These are phyloP conservation scores for Fraxinus greggii DNA, from an alignment of 305 asterid species.

Conservation along the genomic window DNA sequence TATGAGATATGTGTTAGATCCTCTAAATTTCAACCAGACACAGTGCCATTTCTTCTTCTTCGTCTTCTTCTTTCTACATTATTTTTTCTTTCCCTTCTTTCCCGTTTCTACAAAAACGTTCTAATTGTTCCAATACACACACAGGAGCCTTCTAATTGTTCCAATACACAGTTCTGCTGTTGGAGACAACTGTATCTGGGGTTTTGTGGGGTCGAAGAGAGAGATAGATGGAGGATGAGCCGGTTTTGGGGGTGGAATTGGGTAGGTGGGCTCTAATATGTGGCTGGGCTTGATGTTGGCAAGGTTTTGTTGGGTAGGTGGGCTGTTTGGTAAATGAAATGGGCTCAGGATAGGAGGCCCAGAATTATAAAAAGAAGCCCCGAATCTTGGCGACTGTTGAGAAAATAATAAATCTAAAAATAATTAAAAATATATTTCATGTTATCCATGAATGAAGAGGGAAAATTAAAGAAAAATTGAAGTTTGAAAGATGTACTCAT, in stretches of 20 bases:
- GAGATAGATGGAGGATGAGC: neutral
- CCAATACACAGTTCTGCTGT: neutral
- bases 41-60: too few relatives aligned
- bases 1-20: neutral
- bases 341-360: neutral
- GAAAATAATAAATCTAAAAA: neutral
- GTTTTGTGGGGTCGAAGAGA: neutral
- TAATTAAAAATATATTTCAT: neutral
- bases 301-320: neutral
- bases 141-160: neutral
- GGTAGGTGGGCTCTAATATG: too few relatives aligned
- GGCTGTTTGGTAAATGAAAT: neutral
- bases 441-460: neutral
- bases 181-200: neutral
- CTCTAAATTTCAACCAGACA: neutral
- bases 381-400: neutral
- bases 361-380: neutral
- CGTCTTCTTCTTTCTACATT: neutral
- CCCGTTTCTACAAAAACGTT: neutral
- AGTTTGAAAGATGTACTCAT: neutral
- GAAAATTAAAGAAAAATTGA: neutral
- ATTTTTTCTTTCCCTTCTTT: neutral
- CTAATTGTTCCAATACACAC: neutral
- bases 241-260: neutral
- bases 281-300: too few relatives aligned